Evolutionary conservation across 768 basidiomycete genomes (phyloP).

Genomic region (Hemileccinum rubropunctum): DNA sequence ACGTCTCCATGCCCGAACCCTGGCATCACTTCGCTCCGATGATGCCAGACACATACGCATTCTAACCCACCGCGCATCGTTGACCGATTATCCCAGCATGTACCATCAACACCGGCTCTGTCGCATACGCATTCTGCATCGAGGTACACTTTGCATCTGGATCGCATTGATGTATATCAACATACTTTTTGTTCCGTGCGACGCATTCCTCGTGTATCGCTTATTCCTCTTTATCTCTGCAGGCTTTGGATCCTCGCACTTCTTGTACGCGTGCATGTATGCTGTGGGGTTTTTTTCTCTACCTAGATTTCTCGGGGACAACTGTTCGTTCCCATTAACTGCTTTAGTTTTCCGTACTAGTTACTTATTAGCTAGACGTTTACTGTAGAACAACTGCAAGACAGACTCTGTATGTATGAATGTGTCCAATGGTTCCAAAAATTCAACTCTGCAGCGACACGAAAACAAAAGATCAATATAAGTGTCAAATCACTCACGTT

Average conservation of each 20-base stretch:
- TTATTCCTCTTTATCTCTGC: background rate
- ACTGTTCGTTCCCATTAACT: background rate
- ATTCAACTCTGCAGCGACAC: background rate
- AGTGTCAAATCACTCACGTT: background rate
- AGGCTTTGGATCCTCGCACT: background rate
- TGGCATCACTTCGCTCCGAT: conserved; percentile 12
- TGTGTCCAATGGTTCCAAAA: conserved; percentile 5
- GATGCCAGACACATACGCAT: conserved; percentile 1
- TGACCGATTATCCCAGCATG: conserved; percentile 7
- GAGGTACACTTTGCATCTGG: conserved; percentile 3
- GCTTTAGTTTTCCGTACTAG: conserved; percentile 9
- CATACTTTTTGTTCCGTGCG: background rate
- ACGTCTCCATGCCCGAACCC: conserved; percentile 21
- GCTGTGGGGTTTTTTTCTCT: background rate
- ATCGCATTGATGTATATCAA: conserved; percentile 15
- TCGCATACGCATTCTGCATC: conserved; percentile 3
- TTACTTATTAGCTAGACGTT: conserved; percentile 10
- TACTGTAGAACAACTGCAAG: conserved; percentile 13
- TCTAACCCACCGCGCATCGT: conserved; percentile 11
- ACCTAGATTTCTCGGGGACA: conserved; percentile 3
- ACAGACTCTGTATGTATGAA: background rate
- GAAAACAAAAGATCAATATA: background rate
- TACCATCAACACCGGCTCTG: background rate
- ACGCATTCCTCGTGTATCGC: conserved; percentile 11
- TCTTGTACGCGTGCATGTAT: background rate